Conservation (phyloP, 2,329 filamentous ascomycete genomes). For the Colletotrichum magnum region DNA sequence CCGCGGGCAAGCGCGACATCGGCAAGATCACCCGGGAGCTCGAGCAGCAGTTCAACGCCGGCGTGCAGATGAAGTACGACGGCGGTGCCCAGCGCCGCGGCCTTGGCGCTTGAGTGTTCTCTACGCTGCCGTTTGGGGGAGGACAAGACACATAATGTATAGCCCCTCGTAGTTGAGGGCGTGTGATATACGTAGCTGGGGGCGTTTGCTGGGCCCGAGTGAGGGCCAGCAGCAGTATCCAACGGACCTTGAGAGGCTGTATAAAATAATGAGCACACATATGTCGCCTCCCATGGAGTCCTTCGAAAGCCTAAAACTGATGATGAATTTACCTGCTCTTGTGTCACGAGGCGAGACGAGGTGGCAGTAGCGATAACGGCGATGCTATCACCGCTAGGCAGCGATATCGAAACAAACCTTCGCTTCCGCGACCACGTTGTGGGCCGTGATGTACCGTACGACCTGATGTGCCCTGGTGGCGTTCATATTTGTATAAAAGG, state of each 20-base stretch:
- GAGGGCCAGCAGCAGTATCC: neutral
- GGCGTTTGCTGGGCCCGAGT: neutral
- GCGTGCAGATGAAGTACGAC: conserved; percentile 70
- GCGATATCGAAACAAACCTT: too few species aligned
- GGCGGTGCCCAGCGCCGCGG: conserved; percentile 64
- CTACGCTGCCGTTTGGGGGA: conserved; percentile 2
- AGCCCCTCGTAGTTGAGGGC: conserved; percentile 10
- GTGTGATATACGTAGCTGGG: conserved; percentile 12
- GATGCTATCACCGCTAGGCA: too few species aligned
- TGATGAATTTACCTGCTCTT: too few species aligned
- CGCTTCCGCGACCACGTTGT: too few species aligned
- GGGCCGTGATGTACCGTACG: too few species aligned
- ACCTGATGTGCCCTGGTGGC: too few species aligned
- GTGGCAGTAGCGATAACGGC: too few species aligned
- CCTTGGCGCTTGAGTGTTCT: conserved; percentile 60
- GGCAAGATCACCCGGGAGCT: conserved; percentile 65
- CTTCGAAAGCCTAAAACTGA: too few species aligned
- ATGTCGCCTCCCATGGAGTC: too few species aligned
- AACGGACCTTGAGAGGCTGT: neutral
- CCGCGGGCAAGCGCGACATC: conserved; percentile 48
- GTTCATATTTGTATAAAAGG: too few species aligned
- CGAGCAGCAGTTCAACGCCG: conserved; percentile 69
- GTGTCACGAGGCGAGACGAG: too few species aligned
- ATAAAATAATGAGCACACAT: too few species aligned
- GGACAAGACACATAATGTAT: conserved; percentile 18